Evolutionary conservation across 1,284 basidiomycete genomes (phyloP), one percentile per base, ranked within the genome.

Genomic region (Clitocybe nebularis): DNA sequence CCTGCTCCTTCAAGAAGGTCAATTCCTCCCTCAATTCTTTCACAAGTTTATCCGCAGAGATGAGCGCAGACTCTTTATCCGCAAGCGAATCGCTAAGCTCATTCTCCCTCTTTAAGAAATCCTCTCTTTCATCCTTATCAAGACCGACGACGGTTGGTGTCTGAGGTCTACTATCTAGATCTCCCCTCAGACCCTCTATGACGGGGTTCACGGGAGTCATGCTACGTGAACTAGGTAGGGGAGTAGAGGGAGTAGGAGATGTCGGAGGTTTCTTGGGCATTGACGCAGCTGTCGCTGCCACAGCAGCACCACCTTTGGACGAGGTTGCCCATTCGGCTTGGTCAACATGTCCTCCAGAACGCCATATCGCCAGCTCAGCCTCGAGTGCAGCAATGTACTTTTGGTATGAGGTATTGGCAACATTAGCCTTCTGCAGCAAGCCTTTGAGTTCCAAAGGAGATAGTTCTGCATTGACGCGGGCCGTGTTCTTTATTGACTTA

Each of bases 401-500:
- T 65, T 93, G 80, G 59, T 90, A 89, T 11, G 83, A 76, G 6
- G 84, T 81, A 51, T 92, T 89, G 34, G 94, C 86, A 32, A 89
- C 74, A 52, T 94, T 85, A 0, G 95, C 89, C 67, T 95, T 97
- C 58, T 86, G 85, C 53, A 99, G 75, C 30, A 96, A 72, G 7
- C 81, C 84, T 61, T 98, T 98, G 69, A 99, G 86, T 61, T 99
- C 96, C 37, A 92, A 75, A 0, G 96, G 95, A 0, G 94, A 98
- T 36, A 99, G 78, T 63, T 99, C 96, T 41, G 93, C 92, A 65
- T 99, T 99, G 72, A 99, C 91, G 44, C 94, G 87, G 42, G 96
- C 96, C 56, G 91, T 93, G 71, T 99, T 99, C 89, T 98, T 99
- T 81, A 99, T 99, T 22, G 90, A 91, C 68, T 99, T 99, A 22